Base-by-base conservation (phyloP, 768 basidiomycete species). In the Tulasnella calospora region DNA sequence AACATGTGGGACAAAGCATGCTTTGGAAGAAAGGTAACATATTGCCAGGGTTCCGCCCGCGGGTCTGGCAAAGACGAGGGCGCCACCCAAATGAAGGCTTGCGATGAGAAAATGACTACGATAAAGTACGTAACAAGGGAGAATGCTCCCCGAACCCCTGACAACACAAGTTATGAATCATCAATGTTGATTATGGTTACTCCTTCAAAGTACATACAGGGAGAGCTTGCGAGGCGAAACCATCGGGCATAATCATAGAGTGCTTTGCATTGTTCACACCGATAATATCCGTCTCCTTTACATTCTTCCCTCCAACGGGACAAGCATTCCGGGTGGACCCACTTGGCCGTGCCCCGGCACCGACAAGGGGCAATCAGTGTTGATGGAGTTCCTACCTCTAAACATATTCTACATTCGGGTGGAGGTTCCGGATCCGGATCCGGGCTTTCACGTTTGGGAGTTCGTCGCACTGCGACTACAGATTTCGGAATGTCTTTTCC, bases 141-240 rank as follows among this genome's bases (percentile, higher is more conserved):
- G 19, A 67, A 67, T 35, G 33, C 61, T 30, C 61, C 61, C 30
- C 61, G 61, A 67, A 35, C 15, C 61, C 61, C 61, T 67, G 61
- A 3, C 61, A 67, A 67, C n/a, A 51, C 13, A 51, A 35, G 61
- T 67, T 27, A 30, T 67, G 61, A 17, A 12, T 67, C 27, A 33
- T 67, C 61, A 27, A 27, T 12, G 6, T 67, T 35, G 3, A 67
- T 27, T 23, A 30, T 17, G 27, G n/a, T 15, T 30, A 30, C 27
- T 67, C 10, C 44, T 13, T 12, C 15, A 12, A 19, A 67, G 33
- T 21, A 67, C 61, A 23, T 67, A 67, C 61, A 67, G 23, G 61
- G 61, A 12, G 61, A 73, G 71, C 71, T 40, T 41, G 71, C 38
- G 13, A 47, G 71, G 3, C 71, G 71, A 73, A 41, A 73, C 61